A percentile compares a stretch with the other conserved stretches of the same genome.
Evolutionary conservation across 2,329 filamentous ascomycete genomes (phyloP).

Genomic region (Macrophomina tecta): DNA sequence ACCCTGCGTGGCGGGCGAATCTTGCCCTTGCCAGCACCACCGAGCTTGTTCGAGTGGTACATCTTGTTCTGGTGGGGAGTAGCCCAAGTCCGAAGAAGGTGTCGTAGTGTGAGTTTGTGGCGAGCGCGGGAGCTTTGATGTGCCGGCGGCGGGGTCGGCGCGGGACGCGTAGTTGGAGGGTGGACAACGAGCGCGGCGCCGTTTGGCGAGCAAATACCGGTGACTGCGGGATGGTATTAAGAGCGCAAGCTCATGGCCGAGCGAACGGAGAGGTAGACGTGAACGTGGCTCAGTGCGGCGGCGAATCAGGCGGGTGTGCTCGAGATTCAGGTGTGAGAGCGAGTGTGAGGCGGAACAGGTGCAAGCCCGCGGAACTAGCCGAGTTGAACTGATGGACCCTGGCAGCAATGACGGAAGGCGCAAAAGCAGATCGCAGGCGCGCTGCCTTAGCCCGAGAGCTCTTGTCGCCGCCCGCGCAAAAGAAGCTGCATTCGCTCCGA

Average conservation of each 20-base stretch:
- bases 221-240: not conserved
- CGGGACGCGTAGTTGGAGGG: not conserved
- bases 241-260: conserved; percentile 18
- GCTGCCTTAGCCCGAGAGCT: conserved; percentile 9
- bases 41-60: conserved; percentile 20
- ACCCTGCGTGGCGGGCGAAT: conserved; percentile 73
- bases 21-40: conserved; percentile 54
- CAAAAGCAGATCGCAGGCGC: conserved; percentile 4
- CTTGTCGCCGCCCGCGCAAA: conserved; percentile 12
- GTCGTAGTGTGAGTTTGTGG: not conserved
- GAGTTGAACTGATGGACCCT: conserved; percentile 4
- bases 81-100: not conserved
- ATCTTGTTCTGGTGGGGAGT: not conserved
- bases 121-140: conserved; percentile 7
- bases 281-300: not conserved
- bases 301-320: conserved; percentile 5
- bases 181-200: not conserved
- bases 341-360: too few relatives aligned
- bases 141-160: conserved; percentile 10
- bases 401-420: conserved; percentile 22
- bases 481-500: not conserved
- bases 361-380: not conserved
- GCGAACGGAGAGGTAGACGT: not conserved
- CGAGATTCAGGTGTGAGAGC: conserved; percentile 3
- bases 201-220: not conserved